These are phyloP conservation scores for Trypanosoma congolense DNA, from an alignment of 208 protist genomes.

Conservation along the genomic window DNA sequence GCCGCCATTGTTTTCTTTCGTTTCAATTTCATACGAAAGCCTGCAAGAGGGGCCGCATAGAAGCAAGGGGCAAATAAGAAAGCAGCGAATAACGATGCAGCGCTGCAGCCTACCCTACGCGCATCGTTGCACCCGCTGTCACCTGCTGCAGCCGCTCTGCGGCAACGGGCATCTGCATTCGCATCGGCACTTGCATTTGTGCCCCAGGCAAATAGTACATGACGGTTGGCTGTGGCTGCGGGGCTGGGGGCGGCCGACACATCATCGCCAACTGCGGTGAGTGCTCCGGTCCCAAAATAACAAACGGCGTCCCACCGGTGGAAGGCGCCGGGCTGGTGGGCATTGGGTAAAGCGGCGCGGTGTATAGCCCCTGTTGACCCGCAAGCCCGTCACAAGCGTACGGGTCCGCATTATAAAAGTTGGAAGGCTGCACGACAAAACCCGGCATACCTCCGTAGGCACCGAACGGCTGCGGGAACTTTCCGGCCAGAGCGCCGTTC, in stretches of 20 bases:
- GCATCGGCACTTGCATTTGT: constrained; percentile 1
- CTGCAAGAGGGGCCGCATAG: too few relatives aligned
- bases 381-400: neutral
- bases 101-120: neutral
- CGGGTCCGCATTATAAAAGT: constrained; percentile 3
- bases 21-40: too few relatives aligned
- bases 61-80: too few relatives aligned
- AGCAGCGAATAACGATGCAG: too few relatives aligned
- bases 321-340: neutral
- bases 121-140: neutral
- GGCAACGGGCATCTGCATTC: neutral
- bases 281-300: constrained; percentile 6
- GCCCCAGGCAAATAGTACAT: constrained; percentile 22
- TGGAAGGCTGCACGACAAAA: neutral
- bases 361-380: constrained; percentile 11
- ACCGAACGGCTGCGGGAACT: neutral
- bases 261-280: constrained; percentile 5
- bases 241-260: neutral
- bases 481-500: neutral
- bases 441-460: neutral
- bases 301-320: neutral
- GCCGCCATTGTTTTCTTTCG: too few relatives aligned
- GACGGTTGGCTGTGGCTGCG: constrained; percentile 6
- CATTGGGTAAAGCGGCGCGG: constrained; percentile 11
- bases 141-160: neutral